Evolutionary conservation across 1,139 yeast genomes (phyloP).

Genomic region (Suhomyces guaymorum): DNA sequence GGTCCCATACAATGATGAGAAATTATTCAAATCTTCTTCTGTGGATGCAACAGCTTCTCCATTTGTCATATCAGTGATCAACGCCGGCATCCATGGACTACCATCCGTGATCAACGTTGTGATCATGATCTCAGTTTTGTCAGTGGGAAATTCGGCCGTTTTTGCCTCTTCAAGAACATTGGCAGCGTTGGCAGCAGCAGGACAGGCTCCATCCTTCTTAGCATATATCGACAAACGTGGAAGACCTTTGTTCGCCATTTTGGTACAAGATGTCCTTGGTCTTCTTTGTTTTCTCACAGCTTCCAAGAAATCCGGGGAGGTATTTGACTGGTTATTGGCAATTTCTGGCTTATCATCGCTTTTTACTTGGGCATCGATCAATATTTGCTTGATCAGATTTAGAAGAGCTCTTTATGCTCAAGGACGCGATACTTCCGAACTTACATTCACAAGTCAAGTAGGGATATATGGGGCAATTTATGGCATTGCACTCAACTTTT

Average conservation of each 20-base stretch:
- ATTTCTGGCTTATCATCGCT: constrained; percentile 38
- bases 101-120: constrained; percentile 28
- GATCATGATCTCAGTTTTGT: constrained; percentile 25
- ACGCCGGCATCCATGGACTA: constrained; percentile 25
- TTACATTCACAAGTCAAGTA: constrained; percentile 32
- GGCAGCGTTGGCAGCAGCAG: constrained; percentile 78
- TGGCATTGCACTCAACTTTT: constrained; percentile 27
- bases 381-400: constrained; percentile 36
- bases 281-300: constrained; percentile 43
- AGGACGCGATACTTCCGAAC: constrained; percentile 35
- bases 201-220: constrained; percentile 72
- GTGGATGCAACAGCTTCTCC: constrained; percentile 71
- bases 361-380: constrained; percentile 39
- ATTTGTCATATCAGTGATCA: constrained; percentile 53
- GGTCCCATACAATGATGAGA: constrained; percentile 59
- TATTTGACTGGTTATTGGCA: constrained; percentile 37
- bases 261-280: constrained; percentile 48
- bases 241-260: constrained; percentile 70
- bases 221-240: constrained; percentile 75
- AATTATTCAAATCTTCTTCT: constrained; percentile 38
- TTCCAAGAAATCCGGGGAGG: constrained; percentile 29
- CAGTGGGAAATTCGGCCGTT: constrained; percentile 44
- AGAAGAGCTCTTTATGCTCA: constrained; percentile 34
- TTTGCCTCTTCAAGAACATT: constrained; percentile 80
- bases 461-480: constrained; percentile 36